Conservation (phyloP, 83 land plant species). For the Diphasiastrum complanatum region DNA sequence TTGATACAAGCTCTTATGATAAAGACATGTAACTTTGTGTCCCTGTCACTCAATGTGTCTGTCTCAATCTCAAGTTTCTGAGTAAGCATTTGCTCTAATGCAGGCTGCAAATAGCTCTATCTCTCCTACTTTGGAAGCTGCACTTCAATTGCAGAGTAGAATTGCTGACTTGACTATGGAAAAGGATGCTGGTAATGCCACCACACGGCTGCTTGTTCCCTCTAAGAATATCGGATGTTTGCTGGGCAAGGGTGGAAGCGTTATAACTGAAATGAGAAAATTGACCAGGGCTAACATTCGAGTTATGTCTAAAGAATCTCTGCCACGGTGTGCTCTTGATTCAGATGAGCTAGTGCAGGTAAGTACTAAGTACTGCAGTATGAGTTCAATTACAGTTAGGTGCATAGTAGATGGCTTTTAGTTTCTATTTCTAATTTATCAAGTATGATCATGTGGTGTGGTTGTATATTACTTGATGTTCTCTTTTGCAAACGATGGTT, state of each 20-base stretch:
- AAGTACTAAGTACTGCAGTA: neutral
- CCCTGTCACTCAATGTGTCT: neutral
- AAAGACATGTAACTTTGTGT: too few species aligned
- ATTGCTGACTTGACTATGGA: conserved; percentile 35
- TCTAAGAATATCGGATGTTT: conserved; percentile 66
- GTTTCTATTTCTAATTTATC: neutral
- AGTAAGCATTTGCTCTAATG: conserved; percentile 2
- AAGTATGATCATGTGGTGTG: too few species aligned
- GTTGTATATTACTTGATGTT: neutral
- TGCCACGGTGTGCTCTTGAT: conserved; percentile 52
- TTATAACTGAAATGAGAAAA: conserved; percentile 72
- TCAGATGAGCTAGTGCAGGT: conserved; percentile 74
- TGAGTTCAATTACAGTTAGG: neutral
- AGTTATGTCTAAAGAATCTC: conserved; percentile 50
- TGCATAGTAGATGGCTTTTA: neutral
- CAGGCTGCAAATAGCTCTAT: conserved; percentile 53
- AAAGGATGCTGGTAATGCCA: conserved; percentile 27
- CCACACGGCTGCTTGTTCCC: conserved; percentile 48
- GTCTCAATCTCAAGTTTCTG: neutral
- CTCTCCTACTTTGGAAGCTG: conserved; percentile 54
- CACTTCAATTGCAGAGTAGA: conserved; percentile 51
- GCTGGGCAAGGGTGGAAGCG: conserved; percentile 63
- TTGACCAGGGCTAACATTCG: conserved; percentile 50
- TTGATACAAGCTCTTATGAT: too few species aligned
- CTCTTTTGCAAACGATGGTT: neutral